phyloP scores from a whole-genome alignment of 2,329 filamentous ascomycete genomes.

The Madurella fahalii region DNA sequence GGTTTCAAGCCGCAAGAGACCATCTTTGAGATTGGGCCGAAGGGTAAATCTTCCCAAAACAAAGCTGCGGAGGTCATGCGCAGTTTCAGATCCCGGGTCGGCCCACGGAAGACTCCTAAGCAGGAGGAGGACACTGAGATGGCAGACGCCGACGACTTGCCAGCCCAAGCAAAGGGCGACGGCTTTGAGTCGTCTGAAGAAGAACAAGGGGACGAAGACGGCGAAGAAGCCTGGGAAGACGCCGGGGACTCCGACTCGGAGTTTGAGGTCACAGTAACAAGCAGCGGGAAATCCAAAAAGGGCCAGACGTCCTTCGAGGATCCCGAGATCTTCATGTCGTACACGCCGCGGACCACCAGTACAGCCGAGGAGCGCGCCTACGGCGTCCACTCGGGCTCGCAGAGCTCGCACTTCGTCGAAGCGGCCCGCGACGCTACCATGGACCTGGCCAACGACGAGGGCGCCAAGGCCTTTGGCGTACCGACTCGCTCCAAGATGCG shows the following conservation, averaged over 20 bases:
- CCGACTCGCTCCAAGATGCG: constrained; percentile 73
- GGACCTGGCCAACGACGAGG: constrained; percentile 89
- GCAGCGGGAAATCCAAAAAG: constrained; percentile 49
- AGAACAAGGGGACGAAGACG: constrained; percentile 33
- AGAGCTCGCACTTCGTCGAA: constrained; percentile 74
- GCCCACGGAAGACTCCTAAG: constrained; percentile 46
- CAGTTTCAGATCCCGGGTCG: constrained; percentile 65
- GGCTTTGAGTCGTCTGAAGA: constrained; percentile 43
- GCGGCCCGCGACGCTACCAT: constrained; percentile 84
- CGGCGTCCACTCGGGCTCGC: constrained; percentile 74
- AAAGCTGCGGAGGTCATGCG: constrained; percentile 75
- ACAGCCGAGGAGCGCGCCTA: constrained; percentile 87
- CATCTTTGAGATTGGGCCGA: constrained; percentile 83
- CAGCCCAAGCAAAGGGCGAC: constrained; percentile 32
- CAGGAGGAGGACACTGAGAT: constrained; percentile 30
- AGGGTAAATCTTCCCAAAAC: constrained; percentile 56
- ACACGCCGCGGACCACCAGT: constrained; percentile 77
- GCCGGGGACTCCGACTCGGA: constrained; percentile 52
- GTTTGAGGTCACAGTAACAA: constrained; percentile 67
- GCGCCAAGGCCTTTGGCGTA: constrained; percentile 71
- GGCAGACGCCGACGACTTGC: constrained; percentile 27
- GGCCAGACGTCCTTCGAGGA: constrained; percentile 69
- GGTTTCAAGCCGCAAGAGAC: constrained; percentile 88
- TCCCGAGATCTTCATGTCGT: constrained; percentile 92
- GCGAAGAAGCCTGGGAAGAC: constrained; percentile 33